phyloP scores from a whole-genome alignment of 1,284 basidiomycete genomes.

The Sanghuangporus baumii region DNA sequence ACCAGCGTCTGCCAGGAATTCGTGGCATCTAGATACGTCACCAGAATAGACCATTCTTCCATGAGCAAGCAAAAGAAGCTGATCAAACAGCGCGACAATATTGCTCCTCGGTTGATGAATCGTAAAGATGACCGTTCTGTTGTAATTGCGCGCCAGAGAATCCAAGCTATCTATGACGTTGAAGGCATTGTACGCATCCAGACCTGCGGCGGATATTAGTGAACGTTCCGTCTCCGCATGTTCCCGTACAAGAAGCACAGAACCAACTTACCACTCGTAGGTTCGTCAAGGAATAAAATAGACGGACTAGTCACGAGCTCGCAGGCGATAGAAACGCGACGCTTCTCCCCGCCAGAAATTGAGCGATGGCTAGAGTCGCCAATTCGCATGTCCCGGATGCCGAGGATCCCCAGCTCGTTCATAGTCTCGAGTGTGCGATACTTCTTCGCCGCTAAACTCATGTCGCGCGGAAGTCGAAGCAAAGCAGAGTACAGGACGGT shows the following conservation, averaged over 20 bases:
- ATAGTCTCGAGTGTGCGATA: constrained; percentile 93
- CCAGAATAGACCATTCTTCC: constrained; percentile 86
- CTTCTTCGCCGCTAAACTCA: constrained; percentile 92
- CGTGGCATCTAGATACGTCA: constrained; percentile 65
- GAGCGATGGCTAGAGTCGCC: constrained; percentile 80
- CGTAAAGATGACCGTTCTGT: constrained; percentile 95
- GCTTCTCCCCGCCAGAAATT: constrained; percentile 95
- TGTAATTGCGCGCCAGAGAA: constrained; percentile 81
- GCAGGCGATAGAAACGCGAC: constrained; percentile 95
- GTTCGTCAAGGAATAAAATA: constrained; percentile 94
- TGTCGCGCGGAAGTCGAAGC: constrained; percentile 85
- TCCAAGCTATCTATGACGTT: constrained; percentile 91
- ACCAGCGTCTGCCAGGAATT: constrained; percentile 77
- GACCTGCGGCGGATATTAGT: constrained; percentile 41
- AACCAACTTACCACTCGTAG: constrained; percentile 73
- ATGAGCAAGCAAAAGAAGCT: constrained; percentile 79
- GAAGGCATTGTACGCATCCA: constrained; percentile 93
- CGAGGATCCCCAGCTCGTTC: constrained; percentile 90
- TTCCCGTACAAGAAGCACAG: neutral
- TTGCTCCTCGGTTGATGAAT: constrained; percentile 99
- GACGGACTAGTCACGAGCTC: constrained; percentile 95
- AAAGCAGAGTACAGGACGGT: constrained; percentile 93
- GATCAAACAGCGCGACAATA: constrained; percentile 94
- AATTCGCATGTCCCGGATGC: constrained; percentile 87
- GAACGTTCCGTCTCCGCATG: neutral